A percentile compares a stretch with the other conserved stretches of the same genome.
Conservation (phyloP, 139 green algal genomes). For the Tetradesmus obliquus region DNA sequence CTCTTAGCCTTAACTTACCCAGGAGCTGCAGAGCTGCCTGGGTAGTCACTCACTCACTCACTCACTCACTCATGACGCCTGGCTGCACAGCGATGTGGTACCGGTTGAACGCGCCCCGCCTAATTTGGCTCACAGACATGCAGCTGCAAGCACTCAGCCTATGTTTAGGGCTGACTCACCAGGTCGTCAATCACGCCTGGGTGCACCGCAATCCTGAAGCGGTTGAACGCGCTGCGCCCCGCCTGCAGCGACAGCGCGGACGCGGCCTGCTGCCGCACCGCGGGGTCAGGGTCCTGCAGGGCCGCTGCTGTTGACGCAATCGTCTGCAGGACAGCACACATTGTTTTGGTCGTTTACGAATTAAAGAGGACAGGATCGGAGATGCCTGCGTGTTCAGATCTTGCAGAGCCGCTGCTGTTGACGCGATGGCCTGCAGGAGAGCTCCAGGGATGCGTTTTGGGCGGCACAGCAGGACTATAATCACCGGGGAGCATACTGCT, state of each 20-base stretch:
- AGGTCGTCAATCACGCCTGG: not conserved
- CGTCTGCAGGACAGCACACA: not conserved
- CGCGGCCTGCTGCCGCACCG: conserved; percentile 1
- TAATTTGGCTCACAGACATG: not conserved
- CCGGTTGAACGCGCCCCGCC: not conserved
- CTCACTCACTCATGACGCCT: not conserved
- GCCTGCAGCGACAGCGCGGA: conserved; percentile 1
- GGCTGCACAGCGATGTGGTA: not conserved
- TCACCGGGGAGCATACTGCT: too few species aligned
- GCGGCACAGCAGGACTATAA: too few species aligned
- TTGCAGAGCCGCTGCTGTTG: not conserved
- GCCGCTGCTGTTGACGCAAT: not conserved
- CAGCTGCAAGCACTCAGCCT: not conserved
- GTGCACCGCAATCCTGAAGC: conserved; percentile 2
- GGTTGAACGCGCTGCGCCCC: not conserved
- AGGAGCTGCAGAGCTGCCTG: not conserved
- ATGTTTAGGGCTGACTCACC: not conserved
- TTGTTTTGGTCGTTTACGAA: not conserved
- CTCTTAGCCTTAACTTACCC: too few species aligned
- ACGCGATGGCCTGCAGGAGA: not conserved
- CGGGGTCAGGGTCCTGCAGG: not conserved
- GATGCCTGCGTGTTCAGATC: not conserved
- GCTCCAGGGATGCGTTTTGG: not conserved
- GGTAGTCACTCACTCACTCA: not conserved
- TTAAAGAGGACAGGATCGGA: not conserved